Base-by-base conservation (phyloP, 306 rosid genomes). In the Quercus variabilis region DNA sequence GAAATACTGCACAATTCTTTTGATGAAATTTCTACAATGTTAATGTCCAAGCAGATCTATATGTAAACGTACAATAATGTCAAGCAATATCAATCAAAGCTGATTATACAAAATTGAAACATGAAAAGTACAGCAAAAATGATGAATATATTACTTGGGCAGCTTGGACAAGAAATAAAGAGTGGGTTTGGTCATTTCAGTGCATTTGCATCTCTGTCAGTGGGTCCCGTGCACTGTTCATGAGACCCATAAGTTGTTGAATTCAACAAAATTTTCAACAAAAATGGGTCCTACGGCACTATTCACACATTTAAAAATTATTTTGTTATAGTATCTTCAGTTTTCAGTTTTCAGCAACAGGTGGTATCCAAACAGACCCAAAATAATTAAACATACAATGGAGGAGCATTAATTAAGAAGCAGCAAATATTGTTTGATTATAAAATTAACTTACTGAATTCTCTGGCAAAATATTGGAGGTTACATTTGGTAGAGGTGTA, bases 371-470 rank as follows among this genome's bases (percentile, higher is more conserved):
- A 26, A 1, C 26, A 26, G 26, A 26, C 26, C 26, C 26, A 26
- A 67, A 67, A 67, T 19, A 15, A 18, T 35, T 6, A 35, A 67
- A 46, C 52, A 33, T 33, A 38, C 52, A 19, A 68, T 68, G 72
- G 11, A 63, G 43, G 60, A 18, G 26, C 69, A 82, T 72, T 69
- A 60, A 64, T 65, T 15, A 51, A 88, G 46, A 55, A 75, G 75
- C 55, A 71, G 74, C 23, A 80, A 77, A 68, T 75, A 52, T 54
- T 15, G 51, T 49, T 71, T 19, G 23, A 70, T 30, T 64, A 64
- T 77, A 73, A 69, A 57, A 73, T 23, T 69, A 80, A 84, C 98
- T 91, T 90, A 91, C 98, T 8, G 78, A 58, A 46, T 83, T 83
- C 74, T 78, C 78, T 46, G 83, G 84, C 63, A 81, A 71, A 71